Evolutionary conservation across 106 monocot species (phyloP), one percentile per base, ranked within the genome.

Genomic region (Platanthera guangdongensis): DNA sequence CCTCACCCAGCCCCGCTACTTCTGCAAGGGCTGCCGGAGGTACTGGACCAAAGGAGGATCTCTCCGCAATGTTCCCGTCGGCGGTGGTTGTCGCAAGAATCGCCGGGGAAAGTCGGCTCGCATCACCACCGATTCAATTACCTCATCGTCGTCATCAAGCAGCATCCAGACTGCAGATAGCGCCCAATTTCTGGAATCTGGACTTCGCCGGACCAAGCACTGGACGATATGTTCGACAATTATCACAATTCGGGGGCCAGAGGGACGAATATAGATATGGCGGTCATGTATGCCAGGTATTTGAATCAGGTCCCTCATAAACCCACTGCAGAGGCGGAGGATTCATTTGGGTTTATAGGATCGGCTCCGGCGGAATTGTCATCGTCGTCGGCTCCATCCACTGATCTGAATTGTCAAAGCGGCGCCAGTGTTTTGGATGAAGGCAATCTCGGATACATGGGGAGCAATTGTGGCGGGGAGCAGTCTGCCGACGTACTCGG

Each of bases 1-100:
- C 77, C 84, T 84, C 22, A 81, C 84, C 51, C 84, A 81, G 70
- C 84, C 84, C 63, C 82, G 72, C 9, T 81, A 81, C 76, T 81
- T 81, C 81, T 81, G 81, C 81, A 81, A 81, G 49, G 81, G 55
- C 70, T 81, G 81, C 75, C 51, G 70, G 9, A 52, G 81, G 51
- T 81, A 81, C 76, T 81, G 76, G 81, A 76, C 81, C 16, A 81
- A 81, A 52, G 81, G 81, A 22, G 81, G 81, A 8, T 75, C 81
- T 9, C 72, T 79, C 11, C 70, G 79, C 18, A 72, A 79, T 72
- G 79, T 79, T 4, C 79, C 72, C 1, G 72, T 79, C 48, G 79
- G 79, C 7, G 79, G 79, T 28, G 79, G 79, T 0, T 79, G 79
- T 21, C 79, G 69, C 70, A 79, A 79, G 49, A 79, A 79, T 72